A percentile compares a stretch with the other conserved stretches of the same genome.
These are phyloP conservation scores for Aspergillus sp. DNA, from an alignment of 2,329 filamentous ascomycete species.

Conservation along the genomic window DNA sequence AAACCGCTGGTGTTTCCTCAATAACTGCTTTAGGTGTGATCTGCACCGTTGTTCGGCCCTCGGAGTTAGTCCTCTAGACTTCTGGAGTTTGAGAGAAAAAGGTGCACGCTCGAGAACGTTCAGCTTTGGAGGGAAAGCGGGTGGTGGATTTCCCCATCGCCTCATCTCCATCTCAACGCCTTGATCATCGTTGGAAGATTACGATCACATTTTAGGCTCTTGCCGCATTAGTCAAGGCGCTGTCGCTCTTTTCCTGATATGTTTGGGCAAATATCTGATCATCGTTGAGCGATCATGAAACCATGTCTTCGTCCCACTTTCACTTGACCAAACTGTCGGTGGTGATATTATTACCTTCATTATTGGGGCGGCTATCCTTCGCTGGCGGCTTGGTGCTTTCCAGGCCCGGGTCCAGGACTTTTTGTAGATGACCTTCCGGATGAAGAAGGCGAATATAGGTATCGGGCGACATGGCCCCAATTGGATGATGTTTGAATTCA, in stretches of 20 bases:
- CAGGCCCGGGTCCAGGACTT: background rate
- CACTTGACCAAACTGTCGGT: background rate
- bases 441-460: background rate
- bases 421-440: background rate
- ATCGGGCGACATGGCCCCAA: background rate
- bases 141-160: background rate
- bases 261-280: conserved; percentile 27
- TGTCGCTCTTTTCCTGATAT: conserved; percentile 24
- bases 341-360: background rate
- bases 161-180: conserved; percentile 4
- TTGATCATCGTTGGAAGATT: conserved; percentile 17
- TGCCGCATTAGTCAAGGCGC: conserved; percentile 24
- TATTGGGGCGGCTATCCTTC: background rate
- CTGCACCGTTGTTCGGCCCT: background rate
- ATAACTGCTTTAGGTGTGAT: background rate
- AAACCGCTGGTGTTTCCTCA: background rate
- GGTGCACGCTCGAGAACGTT: background rate
- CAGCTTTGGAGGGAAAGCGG: conserved; percentile 1
- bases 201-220: conserved; percentile 30
- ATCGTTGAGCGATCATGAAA: conserved; percentile 25
- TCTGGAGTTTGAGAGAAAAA: background rate
- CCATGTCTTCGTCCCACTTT: conserved; percentile 14
- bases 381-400: background rate
- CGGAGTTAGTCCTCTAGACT: background rate
- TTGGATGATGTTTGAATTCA: background rate